Percentiles rank a stretch among this genome's conserved stretches.
These are phyloP conservation scores for Alisma plantagoaquatica DNA, from an alignment of 106 monocot species.

Conservation along the genomic window DNA sequence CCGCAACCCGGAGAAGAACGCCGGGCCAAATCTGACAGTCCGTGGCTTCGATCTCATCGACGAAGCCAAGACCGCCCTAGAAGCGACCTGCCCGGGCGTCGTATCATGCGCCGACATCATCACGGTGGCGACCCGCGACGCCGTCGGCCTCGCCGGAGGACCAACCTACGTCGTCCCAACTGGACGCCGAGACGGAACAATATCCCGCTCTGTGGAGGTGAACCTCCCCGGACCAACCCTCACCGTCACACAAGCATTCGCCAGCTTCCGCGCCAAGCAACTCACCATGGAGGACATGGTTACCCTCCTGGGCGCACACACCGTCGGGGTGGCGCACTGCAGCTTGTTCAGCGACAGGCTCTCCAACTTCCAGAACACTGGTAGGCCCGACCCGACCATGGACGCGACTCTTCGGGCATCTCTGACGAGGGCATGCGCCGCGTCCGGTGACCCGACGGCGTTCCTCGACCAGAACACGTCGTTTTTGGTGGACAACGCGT, in stretches of 20 bases:
- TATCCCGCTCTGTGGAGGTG: conserved; percentile 18
- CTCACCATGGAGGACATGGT: conserved; percentile 30
- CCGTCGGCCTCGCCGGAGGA: conserved; percentile 22
- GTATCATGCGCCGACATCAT: conserved; percentile 22
- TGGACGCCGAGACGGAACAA: conserved; percentile 30
- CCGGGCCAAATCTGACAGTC: conserved; percentile 28
- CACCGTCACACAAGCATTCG: conserved; percentile 10
- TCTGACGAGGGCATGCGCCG: conserved; percentile 5
- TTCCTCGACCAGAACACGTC: conserved; percentile 24
- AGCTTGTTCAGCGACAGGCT: conserved; percentile 19
- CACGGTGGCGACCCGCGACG: conserved; percentile 16
- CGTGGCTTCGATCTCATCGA: conserved; percentile 32
- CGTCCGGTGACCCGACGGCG: conserved; percentile 5
- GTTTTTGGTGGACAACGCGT: conserved; percentile 19
- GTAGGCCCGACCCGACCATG: conserved; percentile 18
- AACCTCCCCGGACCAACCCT: conserved; percentile 15
- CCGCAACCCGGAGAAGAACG: conserved; percentile 17
- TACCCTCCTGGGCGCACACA: conserved; percentile 27
- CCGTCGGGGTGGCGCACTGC: conserved; percentile 24
- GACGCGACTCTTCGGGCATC: conserved; percentile 5
- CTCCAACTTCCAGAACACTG: conserved; percentile 18
- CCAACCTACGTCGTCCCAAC: conserved; percentile 28
- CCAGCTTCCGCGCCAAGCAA: conserved; percentile 18
- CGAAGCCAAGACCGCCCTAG: conserved; percentile 19
- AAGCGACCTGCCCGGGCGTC: conserved; percentile 18